Conservation (phyloP, 352 stramenopile species). For the Thalassiosira hispida region DNA sequence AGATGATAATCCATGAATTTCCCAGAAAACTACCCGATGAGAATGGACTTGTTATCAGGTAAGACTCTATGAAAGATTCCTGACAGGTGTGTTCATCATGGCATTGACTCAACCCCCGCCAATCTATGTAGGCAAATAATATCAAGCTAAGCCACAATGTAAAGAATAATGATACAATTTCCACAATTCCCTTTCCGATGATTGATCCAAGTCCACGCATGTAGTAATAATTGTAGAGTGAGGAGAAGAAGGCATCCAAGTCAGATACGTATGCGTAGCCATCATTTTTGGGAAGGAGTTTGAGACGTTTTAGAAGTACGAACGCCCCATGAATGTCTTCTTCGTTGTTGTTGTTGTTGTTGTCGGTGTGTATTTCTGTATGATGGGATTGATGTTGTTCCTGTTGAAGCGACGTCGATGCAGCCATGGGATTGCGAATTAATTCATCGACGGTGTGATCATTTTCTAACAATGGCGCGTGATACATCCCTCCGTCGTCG, state of each 20-base stretch:
- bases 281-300: slow-evolving; percentile 56
- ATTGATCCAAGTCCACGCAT: slow-evolving; percentile 72
- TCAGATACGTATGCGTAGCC: slow-evolving; percentile 71
- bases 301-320: slow-evolving; percentile 68
- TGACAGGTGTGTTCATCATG: slow-evolving; percentile 87
- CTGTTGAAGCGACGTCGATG: background rate
- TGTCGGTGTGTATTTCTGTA: slow-evolving; percentile 1
- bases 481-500: background rate
- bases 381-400: background rate
- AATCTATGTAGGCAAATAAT: slow-evolving; percentile 95
- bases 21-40: slow-evolving; percentile 20
- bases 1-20: slow-evolving; percentile 52
- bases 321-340: slow-evolving; percentile 41
- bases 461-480: slow-evolving; percentile 34
- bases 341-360: slow-evolving; percentile 4
- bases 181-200: slow-evolving; percentile 86
- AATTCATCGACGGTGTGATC: slow-evolving; percentile 28
- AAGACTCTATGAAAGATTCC: slow-evolving; percentile 31
- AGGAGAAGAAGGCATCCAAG: slow-evolving; percentile 76
- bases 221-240: slow-evolving; percentile 83
- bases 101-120: slow-evolving; percentile 87
- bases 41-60: slow-evolving; percentile 35
- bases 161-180: slow-evolving; percentile 93
- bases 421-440: slow-evolving; percentile 22
- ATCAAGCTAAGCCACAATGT: slow-evolving; percentile 89